A percentile compares a stretch with the other conserved stretches of the same genome.
Evolutionary conservation across 202 grass and related monocot species (phyloP).

Genomic region (Cymbopogon flexuosus): DNA sequence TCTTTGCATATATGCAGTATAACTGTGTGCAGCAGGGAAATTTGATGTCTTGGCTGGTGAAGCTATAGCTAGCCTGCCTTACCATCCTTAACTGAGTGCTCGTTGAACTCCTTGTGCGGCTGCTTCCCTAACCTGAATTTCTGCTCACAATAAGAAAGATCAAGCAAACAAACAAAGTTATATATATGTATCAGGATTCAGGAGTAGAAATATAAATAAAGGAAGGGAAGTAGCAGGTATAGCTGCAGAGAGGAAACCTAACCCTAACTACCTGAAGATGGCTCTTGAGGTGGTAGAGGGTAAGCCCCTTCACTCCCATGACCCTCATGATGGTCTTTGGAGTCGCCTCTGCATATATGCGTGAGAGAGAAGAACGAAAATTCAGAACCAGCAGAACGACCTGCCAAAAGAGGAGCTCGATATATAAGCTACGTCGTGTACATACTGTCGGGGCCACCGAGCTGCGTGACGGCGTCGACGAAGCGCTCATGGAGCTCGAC

Average conservation of each 20-base stretch:
- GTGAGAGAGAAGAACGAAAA: not conserved
- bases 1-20: not conserved
- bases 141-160: conserved; percentile 28
- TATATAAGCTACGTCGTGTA: not conserved
- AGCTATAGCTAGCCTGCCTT: not conserved
- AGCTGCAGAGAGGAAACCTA: not conserved
- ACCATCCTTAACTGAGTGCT: conserved; percentile 87
- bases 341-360: conserved; percentile 74
- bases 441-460: conserved; percentile 79
- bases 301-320: conserved; percentile 97
- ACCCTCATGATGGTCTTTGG: conserved; percentile 99
- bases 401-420: too few relatives aligned
- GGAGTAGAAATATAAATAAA: not conserved
- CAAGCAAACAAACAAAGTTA: not conserved
- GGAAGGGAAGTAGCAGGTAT: not conserved
- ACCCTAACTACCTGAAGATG: conserved; percentile 87
- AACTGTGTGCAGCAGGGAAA: not conserved
- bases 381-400: not conserved
- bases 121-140: conserved; percentile 97
- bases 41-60: not conserved
- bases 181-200: not conserved
- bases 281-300: conserved; percentile 99
- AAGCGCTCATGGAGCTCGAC: conserved; percentile 89
- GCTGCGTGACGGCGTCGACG: conserved; percentile 79
- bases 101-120: conserved; percentile 88